A percentile compares a stretch with the other conserved stretches of the same genome.
Evolutionary conservation across 768 basidiomycete genomes (phyloP).

Genomic region (Clathrus columnatus): DNA sequence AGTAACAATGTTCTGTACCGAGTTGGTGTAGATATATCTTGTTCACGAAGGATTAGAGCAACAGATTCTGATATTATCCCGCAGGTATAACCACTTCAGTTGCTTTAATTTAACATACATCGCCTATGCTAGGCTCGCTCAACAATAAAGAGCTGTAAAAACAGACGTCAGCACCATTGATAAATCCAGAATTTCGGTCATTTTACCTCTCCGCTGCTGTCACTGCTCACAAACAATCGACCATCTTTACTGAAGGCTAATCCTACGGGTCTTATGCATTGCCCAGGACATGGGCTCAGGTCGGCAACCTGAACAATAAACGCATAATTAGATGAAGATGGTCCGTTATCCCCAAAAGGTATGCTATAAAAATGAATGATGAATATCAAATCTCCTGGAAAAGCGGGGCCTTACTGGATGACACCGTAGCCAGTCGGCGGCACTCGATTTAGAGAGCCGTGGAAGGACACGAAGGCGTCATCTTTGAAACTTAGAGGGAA

Average conservation of each 20-base stretch:
- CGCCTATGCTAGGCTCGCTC: no score
- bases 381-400: background rate
- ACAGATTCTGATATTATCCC: no score
- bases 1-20: no score
- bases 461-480: slow-evolving; percentile 38
- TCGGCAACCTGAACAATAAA: slow-evolving; percentile 34
- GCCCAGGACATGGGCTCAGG: slow-evolving; percentile 30
- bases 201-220: slow-evolving; percentile 31
- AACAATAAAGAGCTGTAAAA: background rate
- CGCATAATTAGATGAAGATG: slow-evolving; percentile 3
- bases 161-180: background rate
- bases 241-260: slow-evolving; percentile 30
- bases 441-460: slow-evolving; percentile 32
- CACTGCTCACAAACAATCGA: slow-evolving; percentile 32
- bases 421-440: slow-evolving; percentile 42
- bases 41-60: no score
- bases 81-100: no score
- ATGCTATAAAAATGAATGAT: slow-evolving; percentile 9
- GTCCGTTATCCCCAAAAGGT: slow-evolving; percentile 14
- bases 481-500: slow-evolving; percentile 24
- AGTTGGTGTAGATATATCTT: no score
- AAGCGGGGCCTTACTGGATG: slow-evolving; percentile 24
- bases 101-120: no score
- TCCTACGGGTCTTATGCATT: slow-evolving; percentile 37
- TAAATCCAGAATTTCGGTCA: no score